These are phyloP conservation scores for Gleditsia sinensis DNA, from an alignment of 306 rosid species.

Conservation along the genomic window DNA sequence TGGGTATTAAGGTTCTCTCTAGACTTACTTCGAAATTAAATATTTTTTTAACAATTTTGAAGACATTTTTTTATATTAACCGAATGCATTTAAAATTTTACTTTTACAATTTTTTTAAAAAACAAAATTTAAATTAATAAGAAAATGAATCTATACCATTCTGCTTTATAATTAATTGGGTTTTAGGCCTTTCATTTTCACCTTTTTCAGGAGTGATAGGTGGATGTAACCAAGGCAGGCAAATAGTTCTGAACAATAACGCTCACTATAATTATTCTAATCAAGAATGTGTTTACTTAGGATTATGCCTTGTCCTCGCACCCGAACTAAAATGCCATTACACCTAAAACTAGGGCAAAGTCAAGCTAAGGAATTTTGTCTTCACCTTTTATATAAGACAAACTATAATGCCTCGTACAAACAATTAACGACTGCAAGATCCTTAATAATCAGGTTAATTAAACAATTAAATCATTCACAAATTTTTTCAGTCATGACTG, in stretches of 20 bases:
- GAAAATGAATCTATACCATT: too few relatives aligned
- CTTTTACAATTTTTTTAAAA: too few relatives aligned
- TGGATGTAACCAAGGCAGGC: conserved; percentile 33
- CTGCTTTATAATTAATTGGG: not conserved
- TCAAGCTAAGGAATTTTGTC: conserved; percentile 6
- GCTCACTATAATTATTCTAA: not conserved
- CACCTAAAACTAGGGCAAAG: not conserved
- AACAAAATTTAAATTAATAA: too few relatives aligned
- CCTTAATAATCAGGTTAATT: not conserved
- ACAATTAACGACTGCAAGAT: not conserved
- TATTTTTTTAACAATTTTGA: too few relatives aligned
- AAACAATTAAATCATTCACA: not conserved
- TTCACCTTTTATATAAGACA: not conserved
- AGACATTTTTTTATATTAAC: too few relatives aligned
- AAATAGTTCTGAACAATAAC: conserved; percentile 11
- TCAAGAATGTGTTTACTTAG: not conserved
- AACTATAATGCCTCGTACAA: not conserved
- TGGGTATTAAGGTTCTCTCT: too few relatives aligned
- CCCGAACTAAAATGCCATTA: not conserved
- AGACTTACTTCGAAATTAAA: too few relatives aligned
- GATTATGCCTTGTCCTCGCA: conserved; percentile 22
- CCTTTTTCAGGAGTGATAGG: not conserved
- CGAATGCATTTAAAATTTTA: too few relatives aligned
- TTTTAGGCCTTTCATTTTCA: not conserved
- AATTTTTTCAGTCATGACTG: not conserved